Conservation (phyloP, 352 stramenopile genomes). For the Peronosclerospora sorghi region DNA sequence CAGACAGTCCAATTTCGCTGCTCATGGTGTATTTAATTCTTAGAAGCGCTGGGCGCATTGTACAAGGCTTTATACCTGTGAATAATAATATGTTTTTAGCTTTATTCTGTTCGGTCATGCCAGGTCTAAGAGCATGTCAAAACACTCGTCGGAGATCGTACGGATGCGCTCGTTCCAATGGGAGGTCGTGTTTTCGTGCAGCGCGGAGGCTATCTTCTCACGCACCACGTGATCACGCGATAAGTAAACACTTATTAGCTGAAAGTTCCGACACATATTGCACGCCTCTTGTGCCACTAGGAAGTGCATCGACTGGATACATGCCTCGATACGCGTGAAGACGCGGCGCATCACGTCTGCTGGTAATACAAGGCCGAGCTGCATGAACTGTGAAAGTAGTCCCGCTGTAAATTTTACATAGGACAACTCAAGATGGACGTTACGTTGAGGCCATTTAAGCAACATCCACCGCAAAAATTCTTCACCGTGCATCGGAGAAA, state of each 20-base stretch:
- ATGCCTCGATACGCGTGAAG: conserved; percentile 38
- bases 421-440: conserved; percentile 67
- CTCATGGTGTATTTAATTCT: too few species aligned
- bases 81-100: conserved; percentile 6
- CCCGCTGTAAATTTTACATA: conserved; percentile 55
- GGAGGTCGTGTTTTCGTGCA: conserved; percentile 49
- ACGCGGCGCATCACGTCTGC: conserved; percentile 31
- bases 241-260: conserved; percentile 62
- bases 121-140: conserved; percentile 72
- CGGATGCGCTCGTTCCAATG: conserved; percentile 77
- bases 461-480: conserved; percentile 58
- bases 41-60: too few species aligned
- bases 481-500: conserved; percentile 55
- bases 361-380: conserved; percentile 38
- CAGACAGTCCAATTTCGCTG: too few species aligned
- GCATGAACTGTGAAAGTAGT: conserved; percentile 52
- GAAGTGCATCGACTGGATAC: conserved; percentile 62
- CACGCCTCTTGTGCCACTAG: conserved; percentile 64
- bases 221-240: conserved; percentile 40
- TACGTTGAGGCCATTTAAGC: conserved; percentile 58
- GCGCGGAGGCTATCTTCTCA: conserved; percentile 44
- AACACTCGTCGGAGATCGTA: conserved; percentile 67
- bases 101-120: too few species aligned
- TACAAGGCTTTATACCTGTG: conserved; percentile 11
- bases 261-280: conserved; percentile 45